These are phyloP conservation scores for Tolypocladium guangdongense DNA, from an alignment of 2,329 filamentous ascomycete species.

Conservation along the genomic window DNA sequence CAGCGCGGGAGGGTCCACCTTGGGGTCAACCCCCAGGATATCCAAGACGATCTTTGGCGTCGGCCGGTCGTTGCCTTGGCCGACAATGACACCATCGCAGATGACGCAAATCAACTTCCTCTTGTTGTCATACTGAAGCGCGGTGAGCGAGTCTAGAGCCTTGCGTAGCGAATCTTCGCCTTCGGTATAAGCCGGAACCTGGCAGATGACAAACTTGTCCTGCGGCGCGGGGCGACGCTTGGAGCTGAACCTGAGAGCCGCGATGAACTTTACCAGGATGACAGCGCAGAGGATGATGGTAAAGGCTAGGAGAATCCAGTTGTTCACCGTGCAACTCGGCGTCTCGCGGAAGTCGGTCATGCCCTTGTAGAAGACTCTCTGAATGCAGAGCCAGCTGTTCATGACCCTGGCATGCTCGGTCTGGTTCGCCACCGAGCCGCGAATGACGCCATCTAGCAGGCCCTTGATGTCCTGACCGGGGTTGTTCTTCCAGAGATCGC, in stretches of 20 bases:
- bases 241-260: conserved; percentile 85
- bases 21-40: conserved; percentile 92
- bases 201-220: conserved; percentile 98
- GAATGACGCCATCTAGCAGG: conserved; percentile 46
- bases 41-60: conserved; percentile 97
- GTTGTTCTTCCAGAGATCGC: conserved; percentile 59
- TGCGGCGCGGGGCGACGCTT: conserved; percentile 83
- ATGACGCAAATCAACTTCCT: conserved; percentile 93
- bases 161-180: conserved; percentile 91
- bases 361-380: conserved; percentile 74
- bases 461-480: conserved; percentile 69
- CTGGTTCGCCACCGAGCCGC: conserved; percentile 35
- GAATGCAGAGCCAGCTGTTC: conserved; percentile 69
- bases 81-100: conserved; percentile 94
- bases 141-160: conserved; percentile 86
- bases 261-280: conserved; percentile 79
- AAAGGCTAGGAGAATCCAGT: conserved; percentile 80
- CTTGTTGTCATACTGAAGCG: conserved; percentile 96
- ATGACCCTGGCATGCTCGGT: conserved; percentile 37
- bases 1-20: conserved; percentile 86
- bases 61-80: conserved; percentile 88
- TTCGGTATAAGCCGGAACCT: conserved; percentile 95
- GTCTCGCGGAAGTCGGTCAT: conserved; percentile 73
- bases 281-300: conserved; percentile 74
- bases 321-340: conserved; percentile 73